A percentile compares a stretch with the other conserved stretches of the same genome.
phyloP scores from a whole-genome alignment of 2,329 filamentous ascomycete genomes.

The Botrytis fragariae region DNA sequence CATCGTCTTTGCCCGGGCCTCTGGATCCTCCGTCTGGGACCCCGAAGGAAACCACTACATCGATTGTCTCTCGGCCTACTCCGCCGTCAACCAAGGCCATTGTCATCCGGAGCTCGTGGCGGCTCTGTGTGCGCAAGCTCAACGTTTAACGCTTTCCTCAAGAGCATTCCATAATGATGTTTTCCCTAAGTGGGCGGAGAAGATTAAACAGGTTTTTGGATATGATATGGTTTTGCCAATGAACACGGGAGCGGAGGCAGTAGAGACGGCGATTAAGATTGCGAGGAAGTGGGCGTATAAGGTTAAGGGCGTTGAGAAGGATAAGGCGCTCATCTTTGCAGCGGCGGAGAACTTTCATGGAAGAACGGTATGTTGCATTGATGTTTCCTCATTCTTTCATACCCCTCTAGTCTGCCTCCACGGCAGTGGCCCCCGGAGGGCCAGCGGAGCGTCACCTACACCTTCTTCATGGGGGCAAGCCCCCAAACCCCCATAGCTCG shows the following conservation, averaged over 20 bases:
- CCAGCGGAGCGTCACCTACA: slow-evolving; percentile 9
- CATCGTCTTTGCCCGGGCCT: slow-evolving; percentile 83
- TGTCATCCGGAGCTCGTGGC: slow-evolving; percentile 96
- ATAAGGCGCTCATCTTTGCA: slow-evolving; percentile 80
- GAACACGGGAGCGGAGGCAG: slow-evolving; percentile 96
- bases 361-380: slow-evolving; percentile 66
- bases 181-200: slow-evolving; percentile 92
- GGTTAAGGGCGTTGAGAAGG: slow-evolving; percentile 82
- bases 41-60: slow-evolving; percentile 94
- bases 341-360: slow-evolving; percentile 95
- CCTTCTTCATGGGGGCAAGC: neutral
- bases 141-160: slow-evolving; percentile 85
- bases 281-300: slow-evolving; percentile 98
- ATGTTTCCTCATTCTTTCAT: neutral
- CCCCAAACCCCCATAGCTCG: slow-evolving; percentile 10
- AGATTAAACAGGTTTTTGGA: slow-evolving; percentile 82
- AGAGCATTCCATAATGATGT: slow-evolving; percentile 98
- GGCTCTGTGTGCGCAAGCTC: slow-evolving; percentile 83
- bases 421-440: slow-evolving; percentile 1
- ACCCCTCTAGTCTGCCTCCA: neutral
- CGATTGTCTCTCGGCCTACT: slow-evolving; percentile 97
- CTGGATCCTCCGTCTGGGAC: slow-evolving; percentile 91
- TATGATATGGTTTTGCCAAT: slow-evolving; percentile 98
- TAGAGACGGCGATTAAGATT: slow-evolving; percentile 94
- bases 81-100: slow-evolving; percentile 95